Evolutionary conservation across 768 basidiomycete species (phyloP), one percentile per base, ranked within the genome.

Genomic region (Gautieria morchelliformis): DNA sequence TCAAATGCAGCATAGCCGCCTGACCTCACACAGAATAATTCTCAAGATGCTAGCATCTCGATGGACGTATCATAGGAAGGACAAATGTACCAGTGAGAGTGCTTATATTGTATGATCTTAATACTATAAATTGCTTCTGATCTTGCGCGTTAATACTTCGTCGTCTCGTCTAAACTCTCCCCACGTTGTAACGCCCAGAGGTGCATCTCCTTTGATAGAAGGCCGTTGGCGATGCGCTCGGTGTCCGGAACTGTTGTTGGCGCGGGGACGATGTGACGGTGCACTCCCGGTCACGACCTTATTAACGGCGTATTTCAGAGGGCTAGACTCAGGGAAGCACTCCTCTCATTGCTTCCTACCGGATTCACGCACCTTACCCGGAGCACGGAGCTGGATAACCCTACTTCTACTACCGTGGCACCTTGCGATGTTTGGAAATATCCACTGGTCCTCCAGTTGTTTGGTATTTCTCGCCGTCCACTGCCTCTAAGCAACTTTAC

Each of bases 211-310:
- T 27, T 58, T 68, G 70, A 61, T 69, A 65, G 1, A 78, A 76
- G 7, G 19, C 56, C 44, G 22, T 62, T 50, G 51, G 50, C 27
- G 45, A 44, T 55, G 46, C 47, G 41, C 53, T 42, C 33, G 59
- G 56, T 46, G 55, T 52, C 37, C 62, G 53, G 9, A 57, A 57
- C 14, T 4, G 66, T 56, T 59, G 79, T 74, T 2, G 87, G 87
- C 1, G 87, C 85, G 1, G 86, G 87, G 55, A 89, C 82, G 52
- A 89, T 76, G 66, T 89, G 87, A 64, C 83, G 87, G 66, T 87
- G 87, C 32, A 87, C 86, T 85, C 87, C 58, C 7, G 6, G 37
- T 15, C 48, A 49, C 17, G 40, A 27, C 59, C 30, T 41, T 30
- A 52, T 44, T 40, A 20, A 49, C 35, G 0, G 87, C 87, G 62